Evolutionary conservation across 305 asterid genomes (phyloP), one percentile per base, ranked within the genome.

Genomic region (Euphrasia arctica): DNA sequence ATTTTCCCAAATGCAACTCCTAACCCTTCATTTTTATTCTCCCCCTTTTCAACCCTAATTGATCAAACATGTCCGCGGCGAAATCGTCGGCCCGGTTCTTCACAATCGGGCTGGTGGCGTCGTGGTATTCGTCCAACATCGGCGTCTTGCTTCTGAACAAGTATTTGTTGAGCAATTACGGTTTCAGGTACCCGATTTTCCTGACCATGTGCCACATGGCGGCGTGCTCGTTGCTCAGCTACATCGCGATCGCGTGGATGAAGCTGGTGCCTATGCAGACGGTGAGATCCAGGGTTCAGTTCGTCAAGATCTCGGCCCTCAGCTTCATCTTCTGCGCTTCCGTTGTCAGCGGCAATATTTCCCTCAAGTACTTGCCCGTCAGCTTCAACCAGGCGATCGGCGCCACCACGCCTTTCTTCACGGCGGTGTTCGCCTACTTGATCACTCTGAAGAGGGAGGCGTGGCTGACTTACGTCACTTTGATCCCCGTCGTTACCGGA

Each of bases 361-460:
- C 96, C 8, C 83, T 88, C 42, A 77, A 86, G 74, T 85, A 85
- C 65, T 71, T 88, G 70, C 96, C 94, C 3, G 85, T 88, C 63
- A 83, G 89, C 71, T 88, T 88, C 62, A 88, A 85, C 54, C 89
- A 88, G 78, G 94, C 96, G 0, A 82, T 88, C 61, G 94, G 96
- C 43, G 87, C 94, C 39, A 88, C 96, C 54, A 85, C 94, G 65
- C 94, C 91, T 0, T 85, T 88, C 73, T 85, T 88, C 71, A 88
- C 96, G 0, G 96, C 96, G 0, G 75, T 88, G 3, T 85, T 88
- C 41, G 95, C 96, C 0, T 89, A 84, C 69, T 14, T 89, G 57
- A 84, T 89, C 74, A 85, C 95, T 5, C 56, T 78, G 4, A 89
- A 81, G 64, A 74, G 80, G 74, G 92, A 89, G 77, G 79, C 89